Base-by-base conservation (phyloP, 805 yeast species). In the Ogataea polymorpha region DNA sequence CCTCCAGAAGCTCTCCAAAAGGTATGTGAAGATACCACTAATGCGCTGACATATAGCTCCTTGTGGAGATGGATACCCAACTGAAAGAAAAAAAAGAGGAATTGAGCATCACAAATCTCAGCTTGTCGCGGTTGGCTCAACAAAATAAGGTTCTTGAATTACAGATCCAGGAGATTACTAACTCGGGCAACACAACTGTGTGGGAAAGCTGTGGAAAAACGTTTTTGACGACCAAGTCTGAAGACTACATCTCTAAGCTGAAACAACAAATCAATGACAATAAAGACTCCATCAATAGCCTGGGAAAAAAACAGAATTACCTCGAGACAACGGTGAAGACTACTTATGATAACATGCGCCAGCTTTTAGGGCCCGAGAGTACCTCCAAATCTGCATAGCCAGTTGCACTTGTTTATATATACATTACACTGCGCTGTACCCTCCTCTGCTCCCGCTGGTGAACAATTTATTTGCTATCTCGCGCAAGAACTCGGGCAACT, bases 181-280 rank as follows among this genome's bases (percentile, higher is more conserved):
- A 45, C 21, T 64, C 73, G 11, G 70, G 66, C 8, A 67, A 67
- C 15, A 72, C 75, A 8, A 58, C 57, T 7, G 90, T 89, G 5
- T 89, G 95, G 93, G 78, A 86, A 57, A 86, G 95, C 5, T 76
- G 86, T 25, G 97, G 97, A 21, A 84, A 83, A 62, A 76, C 87
- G 23, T 85, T 83, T 58, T 63, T 83, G 8, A 60, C 65, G 32
- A 70, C 70, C 4, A 68, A 70, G 20, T 67, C 68, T 3, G 53
- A 59, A 4, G 62, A 67, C 3, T 85, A 86, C 61, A 59, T 73
- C 33, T 54, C 59, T 10, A 71, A 69, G 37, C 62, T 87, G 24
- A 57, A 67, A 16, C 57, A 62, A 16, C 87, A 86, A 49, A 76
- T 75, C 48, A 61, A 63, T 30, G 75, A 68, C 12, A 70, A 79